Conservation (phyloP, 495 filamentous ascomycete genomes). For the Podospora australis region DNA sequence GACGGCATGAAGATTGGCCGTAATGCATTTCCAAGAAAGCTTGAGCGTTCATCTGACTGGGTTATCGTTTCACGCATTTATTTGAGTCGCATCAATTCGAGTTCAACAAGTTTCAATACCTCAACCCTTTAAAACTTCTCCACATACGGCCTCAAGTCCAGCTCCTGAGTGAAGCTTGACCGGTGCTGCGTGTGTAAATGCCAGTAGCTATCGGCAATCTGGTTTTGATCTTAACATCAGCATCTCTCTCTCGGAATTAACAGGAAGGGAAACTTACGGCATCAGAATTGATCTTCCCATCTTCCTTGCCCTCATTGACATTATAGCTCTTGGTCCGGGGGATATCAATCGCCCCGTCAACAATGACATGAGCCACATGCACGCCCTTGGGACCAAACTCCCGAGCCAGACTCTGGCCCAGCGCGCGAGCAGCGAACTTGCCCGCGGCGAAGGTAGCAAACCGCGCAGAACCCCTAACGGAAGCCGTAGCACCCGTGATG, state of each 20-base stretch:
- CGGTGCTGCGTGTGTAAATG: conserved; percentile 78
- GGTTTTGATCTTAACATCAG: conserved; percentile 7
- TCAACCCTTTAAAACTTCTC: conserved; percentile 67
- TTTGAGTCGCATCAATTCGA: too few species aligned
- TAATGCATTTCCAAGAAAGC: too few species aligned
- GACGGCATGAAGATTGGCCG: too few species aligned
- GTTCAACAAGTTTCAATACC: too few species aligned
- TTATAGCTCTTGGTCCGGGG: conserved; percentile 57
- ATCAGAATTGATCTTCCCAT: conserved; percentile 73
- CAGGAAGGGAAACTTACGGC: conserved; percentile 52
- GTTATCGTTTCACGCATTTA: too few species aligned
- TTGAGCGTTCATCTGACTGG: too few species aligned
- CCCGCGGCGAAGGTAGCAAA: conserved; percentile 69
- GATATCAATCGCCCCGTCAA: conserved; percentile 87
- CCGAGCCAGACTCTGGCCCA: conserved; percentile 70
- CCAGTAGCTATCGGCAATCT: conserved; percentile 92
- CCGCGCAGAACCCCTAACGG: conserved; percentile 62
- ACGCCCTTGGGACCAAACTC: conserved; percentile 89
- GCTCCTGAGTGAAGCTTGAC: conserved; percentile 74
- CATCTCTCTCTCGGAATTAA: not conserved
- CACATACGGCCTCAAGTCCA: conserved; percentile 73
- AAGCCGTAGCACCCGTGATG: conserved; percentile 85
- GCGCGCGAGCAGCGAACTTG: conserved; percentile 75
- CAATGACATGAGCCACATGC: conserved; percentile 78
- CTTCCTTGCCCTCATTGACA: conserved; percentile 50